Evolutionary conservation across 495 filamentous ascomycete species (phyloP), one percentile per base, ranked within the genome.

Genomic region (Cercophora sp.): DNA sequence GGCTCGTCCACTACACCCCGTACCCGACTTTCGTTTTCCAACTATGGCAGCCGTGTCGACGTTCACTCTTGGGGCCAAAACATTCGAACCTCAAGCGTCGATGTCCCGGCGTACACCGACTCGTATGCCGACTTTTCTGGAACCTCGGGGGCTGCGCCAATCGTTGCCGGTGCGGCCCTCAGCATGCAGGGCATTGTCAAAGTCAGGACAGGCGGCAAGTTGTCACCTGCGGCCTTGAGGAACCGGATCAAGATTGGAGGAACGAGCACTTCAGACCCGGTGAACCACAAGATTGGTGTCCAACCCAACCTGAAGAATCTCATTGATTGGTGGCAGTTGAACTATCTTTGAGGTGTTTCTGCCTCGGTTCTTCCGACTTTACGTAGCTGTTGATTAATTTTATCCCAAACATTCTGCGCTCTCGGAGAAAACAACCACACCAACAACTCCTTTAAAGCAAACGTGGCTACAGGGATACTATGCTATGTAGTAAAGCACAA

Each of bases 21-120:
- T 18, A 39, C 26, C 8, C 43, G 55, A 1, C 22, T 50, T 22
- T 46, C 36, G 1, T 37, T 37, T 5, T 55, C 55, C 27, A 61
- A 56, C 44, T 47, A 55, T 37, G 59, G 59, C 4, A 46, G 34
- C 1, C 59, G 59, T 0, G 49, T 61, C 1, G 59, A 61, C 34
- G 52, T 58, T 1, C 54, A 58, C 20, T 46, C 36, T 0, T 61
- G 59, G 59, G 52, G 35, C 4, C 48, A 55, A 18, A 49, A 39
- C 15, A 44, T 61, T 11, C 50, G 42, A 31, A 61, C 59, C 3
- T 31, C 59, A 1, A 34, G 39, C 26, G 47, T 49, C 3, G 41
- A 61, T 8, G 37, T 23, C 8, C 24, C 22, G 1, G 20, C 15
- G 27, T 61, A 57, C 35, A 61, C 54, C 1, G 20, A 29, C 6